Evolutionary conservation across 2,329 filamentous ascomycete genomes (phyloP).

Genomic region (Chaetomium strumarium): DNA sequence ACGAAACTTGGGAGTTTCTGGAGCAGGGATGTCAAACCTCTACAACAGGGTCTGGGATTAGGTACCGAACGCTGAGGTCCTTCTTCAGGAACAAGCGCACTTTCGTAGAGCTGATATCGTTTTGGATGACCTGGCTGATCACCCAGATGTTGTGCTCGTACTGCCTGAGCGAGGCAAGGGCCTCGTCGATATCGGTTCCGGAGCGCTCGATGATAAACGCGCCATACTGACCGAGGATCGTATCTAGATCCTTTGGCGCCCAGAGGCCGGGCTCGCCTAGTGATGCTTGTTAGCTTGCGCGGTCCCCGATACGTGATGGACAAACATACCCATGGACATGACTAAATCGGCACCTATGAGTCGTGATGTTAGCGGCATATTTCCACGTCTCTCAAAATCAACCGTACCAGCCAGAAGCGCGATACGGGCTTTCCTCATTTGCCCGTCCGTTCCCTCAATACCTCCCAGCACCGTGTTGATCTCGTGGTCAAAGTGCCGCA

Average conservation of each 20-base stretch:
- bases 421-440: slow-evolving; percentile 64
- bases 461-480: slow-evolving; percentile 76
- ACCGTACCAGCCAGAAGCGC: slow-evolving; percentile 59
- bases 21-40: slow-evolving; percentile 19
- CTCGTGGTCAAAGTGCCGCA: slow-evolving; percentile 88
- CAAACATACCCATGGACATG: slow-evolving; percentile 25
- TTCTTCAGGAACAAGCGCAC: slow-evolving; percentile 74
- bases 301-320: background rate
- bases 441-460: slow-evolving; percentile 61
- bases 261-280: slow-evolving; percentile 67
- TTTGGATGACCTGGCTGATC: slow-evolving; percentile 81
- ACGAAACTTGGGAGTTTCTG: background rate
- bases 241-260: slow-evolving; percentile 77
- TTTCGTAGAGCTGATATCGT: slow-evolving; percentile 76
- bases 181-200: slow-evolving; percentile 84
- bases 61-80: slow-evolving; percentile 65
- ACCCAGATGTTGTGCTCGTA: slow-evolving; percentile 85
- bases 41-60: slow-evolving; percentile 61
- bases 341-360: slow-evolving; percentile 61
- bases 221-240: slow-evolving; percentile 79
- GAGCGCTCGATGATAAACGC: slow-evolving; percentile 83
- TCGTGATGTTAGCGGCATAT: background rate
- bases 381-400: background rate
- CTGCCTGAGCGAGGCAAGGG: slow-evolving; percentile 70
- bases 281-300: slow-evolving; percentile 44